phyloP scores from a whole-genome alignment of 1,284 basidiomycete species.

The Naganishia albida region DNA sequence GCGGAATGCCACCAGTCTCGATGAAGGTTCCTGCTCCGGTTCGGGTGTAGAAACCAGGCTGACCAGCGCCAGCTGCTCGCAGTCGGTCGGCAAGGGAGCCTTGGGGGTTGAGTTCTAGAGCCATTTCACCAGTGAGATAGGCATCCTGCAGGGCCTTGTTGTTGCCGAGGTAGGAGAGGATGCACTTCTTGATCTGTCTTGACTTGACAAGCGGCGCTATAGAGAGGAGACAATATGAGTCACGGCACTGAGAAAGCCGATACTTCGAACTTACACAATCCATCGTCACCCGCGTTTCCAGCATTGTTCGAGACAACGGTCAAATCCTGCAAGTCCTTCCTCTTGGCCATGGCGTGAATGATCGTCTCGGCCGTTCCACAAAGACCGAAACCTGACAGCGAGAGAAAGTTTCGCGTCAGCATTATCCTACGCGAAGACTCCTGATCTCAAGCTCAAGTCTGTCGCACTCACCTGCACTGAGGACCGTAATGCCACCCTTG shows the following conservation, averaged over 20 bases:
- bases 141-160: conserved; percentile 59
- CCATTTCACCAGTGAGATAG: conserved; percentile 78
- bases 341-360: conserved; percentile 72
- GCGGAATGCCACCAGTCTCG: conserved; percentile 69
- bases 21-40: conserved; percentile 86
- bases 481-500: conserved; percentile 72
- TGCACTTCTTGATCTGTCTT: conserved; percentile 78
- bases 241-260: conserved; percentile 1
- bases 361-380: conserved; percentile 68
- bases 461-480: conserved; percentile 69
- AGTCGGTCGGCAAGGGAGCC: conserved; percentile 89
- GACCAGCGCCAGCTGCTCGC: conserved; percentile 88
- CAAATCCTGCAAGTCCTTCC: conserved; percentile 69
- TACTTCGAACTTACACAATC: conserved; percentile 65
- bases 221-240: neutral
- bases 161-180: conserved; percentile 80
- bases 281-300: conserved; percentile 68
- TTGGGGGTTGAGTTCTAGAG: conserved; percentile 85
- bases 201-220: conserved; percentile 74
- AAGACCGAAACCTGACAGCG: conserved; percentile 53
- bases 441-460: too few species aligned
- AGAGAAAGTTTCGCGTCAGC: neutral
- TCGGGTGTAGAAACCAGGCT: conserved; percentile 94
- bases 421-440: neutral
- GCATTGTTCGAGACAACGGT: conserved; percentile 91